These are phyloP conservation scores for Gremmenia infestans DNA, from an alignment of 2,329 filamentous ascomycete species.

Conservation along the genomic window DNA sequence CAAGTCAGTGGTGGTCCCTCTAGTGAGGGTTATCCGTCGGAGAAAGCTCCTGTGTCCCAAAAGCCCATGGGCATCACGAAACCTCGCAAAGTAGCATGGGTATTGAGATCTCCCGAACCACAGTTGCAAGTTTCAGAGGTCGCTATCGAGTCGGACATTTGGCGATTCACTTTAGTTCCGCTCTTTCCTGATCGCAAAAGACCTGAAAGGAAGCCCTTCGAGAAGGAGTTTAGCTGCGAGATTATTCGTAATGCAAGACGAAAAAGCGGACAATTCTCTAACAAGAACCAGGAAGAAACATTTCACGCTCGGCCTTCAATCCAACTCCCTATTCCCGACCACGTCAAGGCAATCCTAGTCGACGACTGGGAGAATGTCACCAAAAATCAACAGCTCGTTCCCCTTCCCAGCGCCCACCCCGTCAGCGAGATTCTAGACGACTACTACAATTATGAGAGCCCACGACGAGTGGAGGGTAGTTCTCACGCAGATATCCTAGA, in stretches of 20 bases:
- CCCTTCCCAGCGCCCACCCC: conserved; percentile 71
- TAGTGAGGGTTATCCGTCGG: background rate
- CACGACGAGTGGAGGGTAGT: conserved; percentile 58
- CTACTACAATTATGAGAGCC: conserved; percentile 67
- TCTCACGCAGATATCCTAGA: conserved; percentile 81
- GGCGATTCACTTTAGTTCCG: background rate
- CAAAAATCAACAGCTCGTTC: conserved; percentile 86
- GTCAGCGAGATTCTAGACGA: conserved; percentile 75
- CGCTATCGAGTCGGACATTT: background rate
- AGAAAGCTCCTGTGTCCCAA: background rate
- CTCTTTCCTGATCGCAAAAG: background rate
- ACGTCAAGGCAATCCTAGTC: conserved; percentile 85
- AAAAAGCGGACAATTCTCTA: conserved; percentile 3
- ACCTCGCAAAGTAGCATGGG: background rate
- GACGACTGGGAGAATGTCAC: conserved; percentile 99
- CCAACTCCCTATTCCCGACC: conserved; percentile 80
- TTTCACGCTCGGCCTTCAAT: conserved; percentile 83
- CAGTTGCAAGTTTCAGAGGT: background rate
- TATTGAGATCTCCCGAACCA: background rate
- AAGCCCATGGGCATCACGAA: background rate
- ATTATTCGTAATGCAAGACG: too few species aligned
- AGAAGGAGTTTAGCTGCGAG: background rate
- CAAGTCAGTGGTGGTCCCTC: background rate
- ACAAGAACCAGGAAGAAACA: conserved; percentile 66
- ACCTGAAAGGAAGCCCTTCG: background rate